A percentile compares a stretch with the other conserved stretches of the same genome.
These are phyloP conservation scores for Ottelia alismoides DNA, from an alignment of 106 monocot species.

Conservation along the genomic window DNA sequence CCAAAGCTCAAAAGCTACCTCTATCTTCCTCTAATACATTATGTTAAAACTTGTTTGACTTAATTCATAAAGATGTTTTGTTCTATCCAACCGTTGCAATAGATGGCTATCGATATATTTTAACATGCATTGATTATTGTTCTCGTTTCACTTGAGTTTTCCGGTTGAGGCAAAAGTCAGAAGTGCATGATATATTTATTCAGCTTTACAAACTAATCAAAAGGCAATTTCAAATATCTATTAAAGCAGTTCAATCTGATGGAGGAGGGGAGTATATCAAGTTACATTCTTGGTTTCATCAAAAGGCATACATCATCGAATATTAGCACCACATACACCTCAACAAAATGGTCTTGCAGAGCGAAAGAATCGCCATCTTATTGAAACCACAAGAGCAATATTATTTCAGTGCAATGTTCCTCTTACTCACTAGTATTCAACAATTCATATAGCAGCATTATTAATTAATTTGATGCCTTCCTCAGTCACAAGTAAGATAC, in stretches of 20 bases:
- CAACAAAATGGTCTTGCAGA: neutral
- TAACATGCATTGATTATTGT: conserved; percentile 4
- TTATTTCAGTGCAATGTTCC: neutral
- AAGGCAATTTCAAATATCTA: neutral
- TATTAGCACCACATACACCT: neutral
- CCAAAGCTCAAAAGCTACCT: too few relatives aligned
- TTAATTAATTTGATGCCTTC: neutral
- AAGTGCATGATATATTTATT: neutral
- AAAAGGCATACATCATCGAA: neutral
- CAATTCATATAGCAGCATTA: neutral
- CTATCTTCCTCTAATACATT: too few relatives aligned
- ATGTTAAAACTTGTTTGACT: too few relatives aligned
- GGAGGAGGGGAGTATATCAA: neutral
- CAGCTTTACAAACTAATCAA: neutral
- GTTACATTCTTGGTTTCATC: neutral
- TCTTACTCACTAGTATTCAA: neutral
- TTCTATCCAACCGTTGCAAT: too few relatives aligned
- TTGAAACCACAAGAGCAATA: neutral
- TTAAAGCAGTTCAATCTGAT: neutral
- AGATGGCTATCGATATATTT: too few relatives aligned
- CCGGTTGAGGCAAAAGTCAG: neutral
- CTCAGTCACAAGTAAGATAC: neutral
- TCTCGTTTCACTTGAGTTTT: neutral
- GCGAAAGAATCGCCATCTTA: neutral
- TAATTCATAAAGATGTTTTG: too few relatives aligned